Conservation (phyloP, 305 asterid genomes). For the Fraxinus dipetala region DNA sequence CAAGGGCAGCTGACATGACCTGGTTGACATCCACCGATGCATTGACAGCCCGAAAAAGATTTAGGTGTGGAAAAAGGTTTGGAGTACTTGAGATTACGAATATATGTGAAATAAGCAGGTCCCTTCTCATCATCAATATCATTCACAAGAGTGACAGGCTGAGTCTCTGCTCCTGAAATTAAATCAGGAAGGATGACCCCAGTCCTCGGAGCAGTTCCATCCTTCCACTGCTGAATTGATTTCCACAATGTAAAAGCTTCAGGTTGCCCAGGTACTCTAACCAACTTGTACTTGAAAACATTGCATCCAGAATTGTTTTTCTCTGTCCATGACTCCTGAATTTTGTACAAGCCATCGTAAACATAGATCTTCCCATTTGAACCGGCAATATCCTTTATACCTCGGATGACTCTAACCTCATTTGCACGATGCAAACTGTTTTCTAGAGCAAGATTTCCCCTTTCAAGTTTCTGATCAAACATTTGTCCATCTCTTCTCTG, state of each 20-base stretch:
- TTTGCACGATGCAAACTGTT: conserved; percentile 53
- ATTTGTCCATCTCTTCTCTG: conserved; percentile 48
- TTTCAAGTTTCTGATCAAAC: conserved; percentile 59
- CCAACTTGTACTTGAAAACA: conserved; percentile 50
- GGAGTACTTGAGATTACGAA: conserved; percentile 51
- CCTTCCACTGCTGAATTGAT: conserved; percentile 78
- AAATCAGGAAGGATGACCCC: conserved; percentile 76
- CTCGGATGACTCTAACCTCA: conserved; percentile 63
- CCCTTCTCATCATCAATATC: conserved; percentile 82
- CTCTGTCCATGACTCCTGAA: conserved; percentile 52
- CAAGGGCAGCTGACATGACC: conserved; percentile 66
- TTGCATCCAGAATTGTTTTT: conserved; percentile 47
- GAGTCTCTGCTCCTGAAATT: conserved; percentile 69
- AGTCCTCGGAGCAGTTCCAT: conserved; percentile 47
- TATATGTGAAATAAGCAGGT: conserved; percentile 75
- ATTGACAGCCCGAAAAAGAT: conserved; percentile 54
- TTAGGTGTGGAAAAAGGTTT: conserved; percentile 46
- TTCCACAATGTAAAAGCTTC: conserved; percentile 78
- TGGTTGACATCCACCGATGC: conserved; percentile 77
- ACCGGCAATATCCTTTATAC: conserved; percentile 46
- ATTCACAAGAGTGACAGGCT: conserved; percentile 73
- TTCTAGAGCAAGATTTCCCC: conserved; percentile 61
- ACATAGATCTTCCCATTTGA: conserved; percentile 67
- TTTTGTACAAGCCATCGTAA: conserved; percentile 58
- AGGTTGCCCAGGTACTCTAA: conserved; percentile 75